Conservation (phyloP, 345 rosid species). For the Diplotaxis tenuifolia region DNA sequence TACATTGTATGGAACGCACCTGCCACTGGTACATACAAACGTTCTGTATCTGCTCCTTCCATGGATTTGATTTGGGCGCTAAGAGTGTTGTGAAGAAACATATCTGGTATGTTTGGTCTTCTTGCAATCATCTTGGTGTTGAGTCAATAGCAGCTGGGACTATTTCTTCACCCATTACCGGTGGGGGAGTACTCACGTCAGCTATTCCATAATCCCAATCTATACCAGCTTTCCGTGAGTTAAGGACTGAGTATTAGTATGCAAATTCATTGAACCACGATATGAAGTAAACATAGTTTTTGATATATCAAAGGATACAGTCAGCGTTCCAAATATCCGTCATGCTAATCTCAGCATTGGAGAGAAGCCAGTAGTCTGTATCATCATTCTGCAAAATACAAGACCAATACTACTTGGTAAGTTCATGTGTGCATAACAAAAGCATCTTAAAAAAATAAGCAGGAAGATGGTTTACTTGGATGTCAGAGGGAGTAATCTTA, state of each 20-base stretch:
- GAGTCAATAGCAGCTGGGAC: slow-evolving; percentile 41
- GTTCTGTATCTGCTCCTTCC: slow-evolving; percentile 28
- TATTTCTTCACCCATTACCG: slow-evolving; percentile 45
- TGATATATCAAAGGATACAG: slow-evolving; percentile 60
- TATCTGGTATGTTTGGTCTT: neutral
- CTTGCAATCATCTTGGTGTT: slow-evolving; percentile 39
- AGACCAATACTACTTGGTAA: neutral
- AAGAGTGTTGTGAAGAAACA: slow-evolving; percentile 7
- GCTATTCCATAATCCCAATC: slow-evolving; percentile 80
- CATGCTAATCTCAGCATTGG: slow-evolving; percentile 79
- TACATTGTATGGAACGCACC: slow-evolving; percentile 33
- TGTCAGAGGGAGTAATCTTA: slow-evolving; percentile 79
- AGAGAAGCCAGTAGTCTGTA: slow-evolving; percentile 86
- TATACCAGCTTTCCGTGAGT: slow-evolving; percentile 53
- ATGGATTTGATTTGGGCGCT: neutral
- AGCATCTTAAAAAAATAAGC: neutral
- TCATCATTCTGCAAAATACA: slow-evolving; percentile 61
- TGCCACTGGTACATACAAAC: slow-evolving; percentile 19
- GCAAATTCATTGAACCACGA: neutral
- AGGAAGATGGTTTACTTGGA: slow-evolving; percentile 57
- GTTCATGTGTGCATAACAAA: neutral
- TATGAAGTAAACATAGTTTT: neutral
- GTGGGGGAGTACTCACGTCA: slow-evolving; percentile 54
- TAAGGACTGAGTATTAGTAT: slow-evolving; percentile 38
- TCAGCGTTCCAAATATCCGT: slow-evolving; percentile 92